Evolutionary conservation across 1,139 yeast genomes (phyloP).

Genomic region (Kluyveromyces sp.): DNA sequence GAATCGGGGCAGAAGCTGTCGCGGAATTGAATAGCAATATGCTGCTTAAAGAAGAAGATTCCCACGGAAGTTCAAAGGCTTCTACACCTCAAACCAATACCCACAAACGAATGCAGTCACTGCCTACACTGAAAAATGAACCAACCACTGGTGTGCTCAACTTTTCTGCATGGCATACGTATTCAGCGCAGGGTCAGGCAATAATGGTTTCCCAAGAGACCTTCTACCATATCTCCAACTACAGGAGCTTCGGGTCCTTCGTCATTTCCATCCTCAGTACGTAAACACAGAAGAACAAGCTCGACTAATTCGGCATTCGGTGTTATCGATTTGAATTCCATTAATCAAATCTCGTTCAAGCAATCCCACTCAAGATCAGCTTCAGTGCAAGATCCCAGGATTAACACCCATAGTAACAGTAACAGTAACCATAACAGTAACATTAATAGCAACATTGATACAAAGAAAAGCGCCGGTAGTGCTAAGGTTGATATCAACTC

Average conservation of each 20-base stretch:
- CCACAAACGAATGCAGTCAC: conserved; percentile 20
- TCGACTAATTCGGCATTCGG: conserved; percentile 25
- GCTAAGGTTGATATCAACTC: not conserved
- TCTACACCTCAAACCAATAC: not conserved
- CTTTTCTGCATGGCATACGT: conserved; percentile 9
- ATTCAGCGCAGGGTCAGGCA: conserved; percentile 5
- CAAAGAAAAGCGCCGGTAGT: not conserved
- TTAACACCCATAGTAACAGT: not conserved
- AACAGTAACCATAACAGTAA: not conserved
- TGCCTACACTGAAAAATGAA: conserved; percentile 16
- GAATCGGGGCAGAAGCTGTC: conserved; percentile 65
- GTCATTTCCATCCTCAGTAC: not conserved
- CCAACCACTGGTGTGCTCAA: conserved; percentile 10
- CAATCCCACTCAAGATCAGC: not conserved
- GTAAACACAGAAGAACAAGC: conserved; percentile 21
- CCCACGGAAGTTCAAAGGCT: not conserved
- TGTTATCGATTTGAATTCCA: conserved; percentile 25
- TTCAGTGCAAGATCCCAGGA: not conserved
- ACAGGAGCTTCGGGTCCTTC: not conserved
- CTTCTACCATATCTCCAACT: too few species aligned
- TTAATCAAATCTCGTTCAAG: conserved; percentile 13
- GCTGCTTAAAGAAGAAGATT: conserved; percentile 25
- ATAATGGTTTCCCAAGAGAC: too few species aligned
- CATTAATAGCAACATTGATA: not conserved
- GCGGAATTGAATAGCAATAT: conserved; percentile 39